These are phyloP conservation scores for Cryphonectria naterciae DNA, from an alignment of 2,329 filamentous ascomycete genomes.

Conservation along the genomic window DNA sequence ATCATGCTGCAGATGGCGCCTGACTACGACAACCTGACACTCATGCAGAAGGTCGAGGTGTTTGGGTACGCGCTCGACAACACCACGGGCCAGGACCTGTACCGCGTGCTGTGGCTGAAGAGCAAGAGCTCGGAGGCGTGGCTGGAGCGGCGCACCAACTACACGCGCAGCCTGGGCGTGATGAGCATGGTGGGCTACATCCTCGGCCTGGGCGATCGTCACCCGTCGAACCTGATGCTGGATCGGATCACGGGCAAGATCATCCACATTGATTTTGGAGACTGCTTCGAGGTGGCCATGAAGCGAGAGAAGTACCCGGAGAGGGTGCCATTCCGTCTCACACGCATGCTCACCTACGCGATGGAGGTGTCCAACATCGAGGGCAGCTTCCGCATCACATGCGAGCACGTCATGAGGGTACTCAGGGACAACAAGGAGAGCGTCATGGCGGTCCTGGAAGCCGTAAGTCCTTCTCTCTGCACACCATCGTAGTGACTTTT, in stretches of 20 bases:
- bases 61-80: constrained; percentile 99
- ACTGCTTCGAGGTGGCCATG: constrained; percentile 99
- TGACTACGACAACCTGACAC: constrained; percentile 95
- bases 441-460: constrained; percentile 96
- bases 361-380: constrained; percentile 99
- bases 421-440: constrained; percentile 97
- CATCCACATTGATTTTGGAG: constrained; percentile 98
- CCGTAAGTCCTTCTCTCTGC: constrained; percentile 63
- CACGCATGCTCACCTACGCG: constrained; percentile 97
- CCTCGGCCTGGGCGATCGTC: constrained; percentile 90
- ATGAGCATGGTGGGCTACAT: constrained; percentile 99
- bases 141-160: constrained; percentile 98
- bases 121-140: constrained; percentile 97
- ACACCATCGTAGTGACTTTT: background rate
- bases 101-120: constrained; percentile 97
- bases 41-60: constrained; percentile 99
- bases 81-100: constrained; percentile 97
- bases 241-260: constrained; percentile 96
- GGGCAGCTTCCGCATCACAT: constrained; percentile 96
- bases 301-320: constrained; percentile 99
- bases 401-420: constrained; percentile 97
- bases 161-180: constrained; percentile 93
- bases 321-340: constrained; percentile 94
- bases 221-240: constrained; percentile 97
- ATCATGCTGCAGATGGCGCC: constrained; percentile 99